Evolutionary conservation across 805 yeast species (phyloP).

Genomic region (Tetrapisispora taiwanensis): DNA sequence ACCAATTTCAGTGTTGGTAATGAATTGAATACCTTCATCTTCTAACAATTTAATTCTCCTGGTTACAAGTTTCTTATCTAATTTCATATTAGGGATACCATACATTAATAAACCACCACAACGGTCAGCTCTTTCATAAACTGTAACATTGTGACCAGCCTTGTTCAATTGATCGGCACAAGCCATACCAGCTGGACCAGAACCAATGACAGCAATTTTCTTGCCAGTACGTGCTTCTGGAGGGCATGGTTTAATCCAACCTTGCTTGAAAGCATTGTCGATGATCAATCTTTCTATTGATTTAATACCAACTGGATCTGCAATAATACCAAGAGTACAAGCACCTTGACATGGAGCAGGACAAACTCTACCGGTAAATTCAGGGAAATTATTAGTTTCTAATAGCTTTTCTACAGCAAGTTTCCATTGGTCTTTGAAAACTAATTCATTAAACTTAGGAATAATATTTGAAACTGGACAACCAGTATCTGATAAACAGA

Average conservation of each 20-base stretch:
- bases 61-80: slow-evolving; percentile 85
- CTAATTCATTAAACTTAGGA: slow-evolving; percentile 97
- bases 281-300: slow-evolving; percentile 93
- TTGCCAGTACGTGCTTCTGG: slow-evolving; percentile 79
- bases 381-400: slow-evolving; percentile 98
- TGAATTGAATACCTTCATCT: slow-evolving; percentile 80
- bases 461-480: slow-evolving; percentile 95
- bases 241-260: slow-evolving; percentile 85
- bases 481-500: slow-evolving; percentile 96
- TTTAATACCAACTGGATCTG: slow-evolving; percentile 93
- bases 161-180: slow-evolving; percentile 94
- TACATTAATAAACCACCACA: slow-evolving; percentile 97
- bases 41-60: slow-evolving; percentile 84
- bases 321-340: slow-evolving; percentile 84
- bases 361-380: slow-evolving; percentile 94
- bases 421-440: slow-evolving; percentile 88
- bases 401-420: slow-evolving; percentile 84
- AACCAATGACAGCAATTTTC: slow-evolving; percentile 78
- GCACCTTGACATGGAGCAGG: slow-evolving; percentile 99
- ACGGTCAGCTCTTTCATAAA: slow-evolving; percentile 89
- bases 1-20: slow-evolving; percentile 72
- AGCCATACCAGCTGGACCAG: slow-evolving; percentile 96
- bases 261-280: slow-evolving; percentile 91
- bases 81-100: slow-evolving; percentile 98
- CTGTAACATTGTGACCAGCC: slow-evolving; percentile 89